phyloP scores from a whole-genome alignment of 768 basidiomycete genomes.

The Mycena belliarum region DNA sequence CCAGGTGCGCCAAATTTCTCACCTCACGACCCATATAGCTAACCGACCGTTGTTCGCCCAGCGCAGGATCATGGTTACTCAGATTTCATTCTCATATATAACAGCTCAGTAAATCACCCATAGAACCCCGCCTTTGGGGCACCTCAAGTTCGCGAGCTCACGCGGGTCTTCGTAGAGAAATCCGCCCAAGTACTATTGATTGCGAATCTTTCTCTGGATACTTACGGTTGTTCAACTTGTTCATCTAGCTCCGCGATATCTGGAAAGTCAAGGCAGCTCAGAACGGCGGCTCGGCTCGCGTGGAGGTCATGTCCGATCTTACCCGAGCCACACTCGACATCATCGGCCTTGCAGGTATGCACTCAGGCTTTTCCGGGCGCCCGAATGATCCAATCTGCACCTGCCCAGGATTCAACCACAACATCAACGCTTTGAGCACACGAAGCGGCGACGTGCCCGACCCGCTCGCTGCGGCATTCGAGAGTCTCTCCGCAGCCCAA shows the following conservation, averaged over 20 bases:
- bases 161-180: constrained; percentile 48
- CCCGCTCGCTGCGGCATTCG: constrained; percentile 47
- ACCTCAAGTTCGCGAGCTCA: constrained; percentile 56
- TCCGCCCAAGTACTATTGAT: constrained; percentile 52
- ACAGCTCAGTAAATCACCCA: too few species aligned
- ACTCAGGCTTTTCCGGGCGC: too few species aligned
- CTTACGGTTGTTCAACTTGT: background rate
- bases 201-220: constrained; percentile 19
- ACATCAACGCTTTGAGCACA: constrained; percentile 23
- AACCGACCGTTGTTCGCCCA: background rate
- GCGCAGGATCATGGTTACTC: constrained; percentile 30
- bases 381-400: background rate
- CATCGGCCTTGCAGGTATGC: constrained; percentile 66
- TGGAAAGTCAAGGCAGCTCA: constrained; percentile 39
- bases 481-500: background rate
- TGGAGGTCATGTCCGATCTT: constrained; percentile 73
- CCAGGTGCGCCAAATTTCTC: constrained; percentile 20
- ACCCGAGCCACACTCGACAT: too few species aligned
- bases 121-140: constrained; percentile 71
- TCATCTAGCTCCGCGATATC: constrained; percentile 53
- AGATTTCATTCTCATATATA: too few species aligned
- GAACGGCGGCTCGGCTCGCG: constrained; percentile 28
- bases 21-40: background rate
- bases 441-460: constrained; percentile 6
- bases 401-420: constrained; percentile 34